Base-by-base conservation (phyloP, 2,329 filamentous ascomycete species). In the Hypoxylon sp. region DNA sequence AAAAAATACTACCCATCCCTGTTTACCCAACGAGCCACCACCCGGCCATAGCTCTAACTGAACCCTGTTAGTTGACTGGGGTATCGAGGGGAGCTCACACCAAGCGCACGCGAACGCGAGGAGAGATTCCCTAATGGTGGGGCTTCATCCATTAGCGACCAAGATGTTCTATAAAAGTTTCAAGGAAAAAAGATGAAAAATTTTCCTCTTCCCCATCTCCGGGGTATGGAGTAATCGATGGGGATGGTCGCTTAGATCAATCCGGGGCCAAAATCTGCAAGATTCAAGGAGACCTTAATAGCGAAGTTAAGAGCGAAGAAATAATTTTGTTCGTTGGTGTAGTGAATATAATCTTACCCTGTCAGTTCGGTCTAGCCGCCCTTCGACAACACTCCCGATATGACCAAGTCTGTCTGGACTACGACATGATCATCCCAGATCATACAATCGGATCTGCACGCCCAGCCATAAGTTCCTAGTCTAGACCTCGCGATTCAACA, bases 391-490 rank as follows among this genome's bases (percentile, higher is more conserved):
- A 52, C 23, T 63, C 63, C 63, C 55, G 60, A 69, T 61, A 63
- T 62, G 59, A 21, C 67, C 61, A 46, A 57, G n/a, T n/a, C n/a
- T n/a, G n/a, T 41, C 14, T 5, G 55, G 65, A 55, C 62, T 66
- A 41, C 60, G 60, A 50, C 61, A 70, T 63, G 60, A 61, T 57
- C 56, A 48, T 64, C 41, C 64, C 45, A 63, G 67, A 67, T 70
- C 60, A 38, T 63, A 57, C 41, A 68, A 68, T 68, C 56, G 58
- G 65, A 68, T 65, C 64, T 60, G 56, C 67, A 55, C 21, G 65
- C 62, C 68, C 59, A 67, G 64, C 58, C 67, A 65, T 58, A 28
- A 43, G 55, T 60, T 60, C 32, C 32, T 32, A 66, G 61, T 70
- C 68, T 68, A 70, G 65, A 65, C 61, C 61, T 68, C 55, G 30